Percentiles rank a stretch among this genome's conserved stretches.
Evolutionary conservation across 2,329 filamentous ascomycete genomes (phyloP).

Genomic region (Aphanoascus verrucosus): DNA sequence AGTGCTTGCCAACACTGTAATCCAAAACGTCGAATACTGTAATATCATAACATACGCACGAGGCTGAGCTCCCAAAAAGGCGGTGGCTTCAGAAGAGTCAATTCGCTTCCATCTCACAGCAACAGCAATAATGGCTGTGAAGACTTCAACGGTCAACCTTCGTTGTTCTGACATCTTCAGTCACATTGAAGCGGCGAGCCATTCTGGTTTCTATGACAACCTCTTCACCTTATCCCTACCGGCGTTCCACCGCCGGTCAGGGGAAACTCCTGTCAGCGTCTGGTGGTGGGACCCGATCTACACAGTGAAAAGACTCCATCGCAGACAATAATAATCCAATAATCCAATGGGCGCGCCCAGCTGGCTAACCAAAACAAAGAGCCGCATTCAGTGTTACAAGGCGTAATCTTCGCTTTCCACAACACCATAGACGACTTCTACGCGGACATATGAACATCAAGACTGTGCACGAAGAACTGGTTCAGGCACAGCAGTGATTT

Average conservation of each 20-base stretch:
- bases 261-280: background rate
- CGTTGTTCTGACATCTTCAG: background rate
- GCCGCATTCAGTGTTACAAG: background rate
- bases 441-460: background rate
- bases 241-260: background rate
- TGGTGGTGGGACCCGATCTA: no score
- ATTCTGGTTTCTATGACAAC: background rate
- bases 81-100: background rate
- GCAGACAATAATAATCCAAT: no score
- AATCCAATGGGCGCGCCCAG: background rate
- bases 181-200: background rate
- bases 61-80: conserved; percentile 1
- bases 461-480: background rate
- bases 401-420: background rate
- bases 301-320: no score
- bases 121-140: background rate
- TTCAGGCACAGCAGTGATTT: background rate
- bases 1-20: background rate
- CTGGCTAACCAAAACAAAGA: conserved; percentile 3
- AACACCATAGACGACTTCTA: background rate
- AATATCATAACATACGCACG: background rate
- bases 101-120: background rate
- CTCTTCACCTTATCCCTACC: background rate
- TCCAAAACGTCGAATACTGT: background rate
- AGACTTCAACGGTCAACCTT: background rate